Evolutionary conservation across 306 rosid species (phyloP).

Genomic region (Begonia fuchsioides): DNA sequence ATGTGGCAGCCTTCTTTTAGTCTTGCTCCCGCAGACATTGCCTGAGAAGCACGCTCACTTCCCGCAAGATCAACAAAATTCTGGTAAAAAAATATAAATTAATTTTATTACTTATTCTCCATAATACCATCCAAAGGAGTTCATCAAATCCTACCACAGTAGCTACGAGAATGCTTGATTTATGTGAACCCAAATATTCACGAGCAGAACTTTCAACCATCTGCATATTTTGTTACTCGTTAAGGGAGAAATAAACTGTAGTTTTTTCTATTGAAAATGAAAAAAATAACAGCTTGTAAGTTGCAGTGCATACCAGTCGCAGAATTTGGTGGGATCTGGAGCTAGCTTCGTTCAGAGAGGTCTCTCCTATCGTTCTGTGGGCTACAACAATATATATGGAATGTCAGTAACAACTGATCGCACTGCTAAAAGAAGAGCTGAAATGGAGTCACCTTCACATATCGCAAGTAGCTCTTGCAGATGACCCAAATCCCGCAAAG

Average conservation of each 20-base stretch:
- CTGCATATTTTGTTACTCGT: slow-evolving; percentile 29
- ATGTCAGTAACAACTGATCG: not conserved
- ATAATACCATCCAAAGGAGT: no score
- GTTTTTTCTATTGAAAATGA: not conserved
- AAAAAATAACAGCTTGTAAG: not conserved
- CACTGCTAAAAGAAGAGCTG: not conserved
- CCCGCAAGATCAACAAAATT: slow-evolving; percentile 81
- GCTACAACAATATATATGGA: slow-evolving; percentile 27
- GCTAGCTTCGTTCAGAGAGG: slow-evolving; percentile 76
- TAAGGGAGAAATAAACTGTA: no score
- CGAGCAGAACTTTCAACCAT: slow-evolving; percentile 65
- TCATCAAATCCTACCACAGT: slow-evolving; percentile 38
- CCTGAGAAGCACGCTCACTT: slow-evolving; percentile 83
- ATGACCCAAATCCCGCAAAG: slow-evolving; percentile 38
- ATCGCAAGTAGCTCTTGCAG: slow-evolving; percentile 45
- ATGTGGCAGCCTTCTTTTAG: slow-evolving; percentile 93
- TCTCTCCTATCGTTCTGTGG: slow-evolving; percentile 82
- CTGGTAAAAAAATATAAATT: slow-evolving; percentile 24
- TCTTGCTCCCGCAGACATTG: slow-evolving; percentile 62
- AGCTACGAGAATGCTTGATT: slow-evolving; percentile 46
- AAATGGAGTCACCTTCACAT: slow-evolving; percentile 47
- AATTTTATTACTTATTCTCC: not conserved
- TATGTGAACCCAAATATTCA: slow-evolving; percentile 19
- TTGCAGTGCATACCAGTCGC: slow-evolving; percentile 46
- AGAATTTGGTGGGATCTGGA: slow-evolving; percentile 96